Conservation (phyloP, 148 eudicot species). For the Persicaria tinctoria region DNA sequence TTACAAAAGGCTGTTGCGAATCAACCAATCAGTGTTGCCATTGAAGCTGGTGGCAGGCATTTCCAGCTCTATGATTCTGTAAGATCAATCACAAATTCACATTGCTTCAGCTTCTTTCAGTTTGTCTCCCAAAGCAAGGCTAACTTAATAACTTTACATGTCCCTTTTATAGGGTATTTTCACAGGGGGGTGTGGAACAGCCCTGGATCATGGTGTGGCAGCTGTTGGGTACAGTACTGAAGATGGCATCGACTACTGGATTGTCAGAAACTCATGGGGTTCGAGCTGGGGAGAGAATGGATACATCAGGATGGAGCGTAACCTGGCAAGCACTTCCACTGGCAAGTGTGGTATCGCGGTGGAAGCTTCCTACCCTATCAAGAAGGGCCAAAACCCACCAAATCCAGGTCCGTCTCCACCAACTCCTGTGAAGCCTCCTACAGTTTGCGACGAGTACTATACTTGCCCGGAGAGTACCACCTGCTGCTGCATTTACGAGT, state of each 20-base stretch:
- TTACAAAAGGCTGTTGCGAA: conserved; percentile 29
- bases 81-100: neutral
- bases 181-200: conserved; percentile 21
- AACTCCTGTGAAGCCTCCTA: conserved; percentile 7
- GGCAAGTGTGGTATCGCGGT: conserved; percentile 35
- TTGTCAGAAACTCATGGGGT: conserved; percentile 34
- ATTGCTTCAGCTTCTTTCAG: neutral
- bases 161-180: conserved; percentile 18
- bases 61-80: conserved; percentile 30
- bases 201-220: conserved; percentile 23
- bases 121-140: neutral
- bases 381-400: conserved; percentile 20
- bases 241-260: conserved; percentile 22
- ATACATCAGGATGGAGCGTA: conserved; percentile 25
- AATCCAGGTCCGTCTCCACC: conserved; percentile 27
- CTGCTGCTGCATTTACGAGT: conserved; percentile 24
- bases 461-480: conserved; percentile 20
- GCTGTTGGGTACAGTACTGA: conserved; percentile 31
- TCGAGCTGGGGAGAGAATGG: conserved; percentile 27
- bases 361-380: conserved; percentile 21
- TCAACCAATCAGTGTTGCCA: conserved; percentile 29
- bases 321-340: neutral
- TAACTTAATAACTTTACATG: neutral
- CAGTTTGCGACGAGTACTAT: conserved; percentile 18
- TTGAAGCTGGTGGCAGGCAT: conserved; percentile 28